These are phyloP conservation scores for Catunica adiposa DNA, from an alignment of 2,329 filamentous ascomycete genomes.

Conservation along the genomic window DNA sequence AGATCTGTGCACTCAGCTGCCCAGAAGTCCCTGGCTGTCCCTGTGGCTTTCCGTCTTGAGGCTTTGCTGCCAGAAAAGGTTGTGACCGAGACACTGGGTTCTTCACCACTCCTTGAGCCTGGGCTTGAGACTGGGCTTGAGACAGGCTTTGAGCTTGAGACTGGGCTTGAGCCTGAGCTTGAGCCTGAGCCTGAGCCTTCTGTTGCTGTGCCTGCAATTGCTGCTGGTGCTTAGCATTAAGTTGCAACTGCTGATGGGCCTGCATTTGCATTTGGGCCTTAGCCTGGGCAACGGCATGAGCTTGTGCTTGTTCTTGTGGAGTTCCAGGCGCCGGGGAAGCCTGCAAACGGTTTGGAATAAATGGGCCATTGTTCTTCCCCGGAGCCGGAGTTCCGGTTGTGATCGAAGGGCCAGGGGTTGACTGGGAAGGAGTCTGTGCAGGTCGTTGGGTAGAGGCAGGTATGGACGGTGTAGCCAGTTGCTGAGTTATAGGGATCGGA, in stretches of 20 bases:
- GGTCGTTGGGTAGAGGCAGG: background rate
- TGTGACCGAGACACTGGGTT: background rate
- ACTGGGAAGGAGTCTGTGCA: background rate
- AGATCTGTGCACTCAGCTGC: background rate
- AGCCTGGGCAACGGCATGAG: constrained; percentile 6
- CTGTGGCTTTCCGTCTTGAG: background rate
- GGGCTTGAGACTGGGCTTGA: background rate
- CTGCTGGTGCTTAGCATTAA: background rate
- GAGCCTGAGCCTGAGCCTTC: background rate
- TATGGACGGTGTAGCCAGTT: background rate
- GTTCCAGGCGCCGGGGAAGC: background rate
- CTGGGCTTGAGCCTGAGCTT: background rate
- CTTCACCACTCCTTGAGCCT: background rate
- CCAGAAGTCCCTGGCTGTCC: background rate
- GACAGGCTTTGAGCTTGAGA: background rate
- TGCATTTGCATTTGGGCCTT: constrained; percentile 9
- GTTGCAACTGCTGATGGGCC: background rate
- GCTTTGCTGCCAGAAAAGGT: background rate
- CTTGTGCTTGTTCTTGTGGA: constrained; percentile 6
- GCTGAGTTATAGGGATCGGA: background rate
- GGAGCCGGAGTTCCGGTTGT: no score
- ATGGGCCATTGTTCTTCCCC: background rate
- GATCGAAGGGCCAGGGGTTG: background rate
- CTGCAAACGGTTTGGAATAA: background rate
- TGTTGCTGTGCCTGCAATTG: constrained; percentile 1